A percentile compares a stretch with the other conserved stretches of the same genome.
Evolutionary conservation across 768 basidiomycete species (phyloP).

Genomic region (Flagelloscypha sp.): DNA sequence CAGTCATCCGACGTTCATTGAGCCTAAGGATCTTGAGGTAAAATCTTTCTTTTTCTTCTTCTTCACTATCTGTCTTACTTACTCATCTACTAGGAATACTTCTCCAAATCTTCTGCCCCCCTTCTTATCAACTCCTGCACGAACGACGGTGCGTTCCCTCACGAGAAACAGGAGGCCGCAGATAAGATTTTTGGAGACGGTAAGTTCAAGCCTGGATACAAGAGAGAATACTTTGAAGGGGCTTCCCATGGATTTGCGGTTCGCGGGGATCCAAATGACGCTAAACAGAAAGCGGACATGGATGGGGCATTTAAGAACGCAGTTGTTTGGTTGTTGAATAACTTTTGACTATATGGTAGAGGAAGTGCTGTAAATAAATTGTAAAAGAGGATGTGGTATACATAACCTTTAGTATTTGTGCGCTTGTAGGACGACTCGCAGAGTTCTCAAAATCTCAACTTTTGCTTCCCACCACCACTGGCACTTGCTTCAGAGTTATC

Average conservation of each 20-base stretch:
- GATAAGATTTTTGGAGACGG: constrained; percentile 31
- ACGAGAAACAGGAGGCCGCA: constrained; percentile 21
- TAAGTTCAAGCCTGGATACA: constrained; percentile 29
- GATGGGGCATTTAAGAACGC: constrained; percentile 32
- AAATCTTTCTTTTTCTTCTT: background rate
- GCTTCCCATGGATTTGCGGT: constrained; percentile 41
- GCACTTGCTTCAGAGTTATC: background rate
- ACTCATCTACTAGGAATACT: constrained; percentile 19
- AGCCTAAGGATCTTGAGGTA: constrained; percentile 31
- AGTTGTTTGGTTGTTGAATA: constrained; percentile 26
- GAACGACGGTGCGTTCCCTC: constrained; percentile 23
- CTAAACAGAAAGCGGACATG: constrained; percentile 25
- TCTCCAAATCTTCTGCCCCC: constrained; percentile 25
- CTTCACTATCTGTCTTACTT: constrained; percentile 6
- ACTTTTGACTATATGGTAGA: constrained; percentile 13
- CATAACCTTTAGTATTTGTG: background rate
- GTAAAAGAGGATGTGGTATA: background rate
- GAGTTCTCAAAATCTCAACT: background rate
- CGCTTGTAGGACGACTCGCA: background rate
- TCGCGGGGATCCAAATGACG: constrained; percentile 30
- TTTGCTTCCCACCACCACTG: background rate
- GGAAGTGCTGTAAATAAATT: no score
- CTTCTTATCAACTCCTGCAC: constrained; percentile 36
- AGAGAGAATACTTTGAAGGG: constrained; percentile 21
- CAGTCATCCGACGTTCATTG: constrained; percentile 39